Conservation (phyloP, 352 stramenopile genomes). For the Elongisporangium prolatum region DNA sequence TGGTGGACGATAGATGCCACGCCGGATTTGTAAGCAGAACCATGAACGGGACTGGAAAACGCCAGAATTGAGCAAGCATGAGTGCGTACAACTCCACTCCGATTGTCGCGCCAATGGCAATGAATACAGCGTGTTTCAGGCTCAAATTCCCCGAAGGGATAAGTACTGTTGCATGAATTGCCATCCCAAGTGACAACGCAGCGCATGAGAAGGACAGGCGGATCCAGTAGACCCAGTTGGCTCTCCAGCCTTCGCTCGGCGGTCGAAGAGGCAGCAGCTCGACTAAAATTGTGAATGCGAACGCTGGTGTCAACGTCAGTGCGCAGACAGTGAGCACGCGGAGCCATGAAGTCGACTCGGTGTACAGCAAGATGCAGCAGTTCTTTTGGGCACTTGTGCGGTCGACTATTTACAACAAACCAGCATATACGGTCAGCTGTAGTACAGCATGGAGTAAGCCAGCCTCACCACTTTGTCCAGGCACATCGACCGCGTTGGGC, state of each 20-base stretch:
- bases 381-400: neutral
- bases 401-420: neutral
- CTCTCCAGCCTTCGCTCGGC: neutral
- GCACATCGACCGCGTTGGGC: neutral
- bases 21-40: neutral
- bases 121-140: neutral
- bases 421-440: neutral
- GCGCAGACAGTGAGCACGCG: neutral
- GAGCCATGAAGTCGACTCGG: neutral
- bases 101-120: neutral
- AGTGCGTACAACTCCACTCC: neutral
- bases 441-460: neutral
- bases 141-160: neutral
- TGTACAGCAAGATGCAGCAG: neutral
- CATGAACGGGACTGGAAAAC: neutral
- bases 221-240: neutral
- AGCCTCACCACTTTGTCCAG: neutral
- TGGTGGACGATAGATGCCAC: neutral
- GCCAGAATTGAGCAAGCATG: neutral
- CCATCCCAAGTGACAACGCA: neutral
- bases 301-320: neutral
- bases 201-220: neutral
- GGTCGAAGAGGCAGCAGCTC: neutral
- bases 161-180: neutral
- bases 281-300: neutral